Base-by-base conservation (phyloP, 805 yeast genomes). In the Lipomyces sp. region DNA sequence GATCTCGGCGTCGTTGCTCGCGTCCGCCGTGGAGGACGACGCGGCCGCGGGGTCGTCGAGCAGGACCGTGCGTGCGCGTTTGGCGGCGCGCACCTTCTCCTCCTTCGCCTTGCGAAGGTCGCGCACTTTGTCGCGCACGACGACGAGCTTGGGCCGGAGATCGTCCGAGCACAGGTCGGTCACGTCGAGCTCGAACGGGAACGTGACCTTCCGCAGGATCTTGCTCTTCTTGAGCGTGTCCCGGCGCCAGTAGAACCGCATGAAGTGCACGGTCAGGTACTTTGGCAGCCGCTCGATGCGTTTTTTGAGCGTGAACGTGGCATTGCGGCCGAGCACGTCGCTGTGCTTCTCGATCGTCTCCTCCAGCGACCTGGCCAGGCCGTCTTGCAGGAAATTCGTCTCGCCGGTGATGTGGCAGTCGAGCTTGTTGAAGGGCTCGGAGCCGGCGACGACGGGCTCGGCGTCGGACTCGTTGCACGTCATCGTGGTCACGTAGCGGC, bases 181-280 rank as follows among this genome's bases (percentile, higher is more conserved):
- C 35, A 88, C 74, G 67, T 93, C 99, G 51, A 91, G 73, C 68
- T 86, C 93, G 70, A 89, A 86, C 37, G 99, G 99, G 72, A 93
- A 93, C 57, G 83, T 86, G 23, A 93, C 98, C 71, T 84, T 88
- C 67, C 98, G 82, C 67, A 93, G 75, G 65, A 93, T 93, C 70
- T 93, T 93, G 18, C 96, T 85, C 72, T 93, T 93, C 70, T 84
- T 86, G 58, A 80, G 80, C 2, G 95, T 86, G 51, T 91, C 95
- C 65, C 91, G 80, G 66, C 91, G 86, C 98, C 98, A 93, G 69
- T 82, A 93, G 67, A 93, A 93, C 65, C 99, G 79, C 56, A 93
- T 93, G 70, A 86, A 93, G 66, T 93, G 95, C 37, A 93, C 88
- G 8, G 91, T 86, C 61, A 93, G 74, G 65, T 83, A 84, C 64